These are phyloP conservation scores for Chlamydomonas eustigma DNA, from an alignment of 139 green algal genomes.

Conservation along the genomic window DNA sequence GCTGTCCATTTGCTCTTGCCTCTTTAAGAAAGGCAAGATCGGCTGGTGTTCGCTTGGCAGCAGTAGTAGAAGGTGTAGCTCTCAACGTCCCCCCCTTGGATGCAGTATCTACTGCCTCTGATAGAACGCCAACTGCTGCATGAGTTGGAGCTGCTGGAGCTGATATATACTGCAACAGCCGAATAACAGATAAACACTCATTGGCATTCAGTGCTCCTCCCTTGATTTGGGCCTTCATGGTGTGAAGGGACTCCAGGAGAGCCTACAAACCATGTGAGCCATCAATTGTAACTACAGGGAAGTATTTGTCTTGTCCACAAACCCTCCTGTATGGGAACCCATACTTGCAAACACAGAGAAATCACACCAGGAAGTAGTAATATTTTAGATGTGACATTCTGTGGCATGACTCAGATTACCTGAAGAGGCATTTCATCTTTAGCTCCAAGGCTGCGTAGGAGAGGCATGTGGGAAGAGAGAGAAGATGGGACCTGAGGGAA, in stretches of 20 bases:
- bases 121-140: background rate
- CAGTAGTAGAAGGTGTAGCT: too few relatives aligned
- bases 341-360: too few relatives aligned
- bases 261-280: too few relatives aligned
- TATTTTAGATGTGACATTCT: too few relatives aligned
- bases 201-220: slow-evolving; percentile 44
- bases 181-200: slow-evolving; percentile 43
- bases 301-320: too few relatives aligned
- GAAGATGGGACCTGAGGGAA: slow-evolving; percentile 10
- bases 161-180: slow-evolving; percentile 35
- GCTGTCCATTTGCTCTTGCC: slow-evolving; percentile 7
- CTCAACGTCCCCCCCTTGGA: background rate
- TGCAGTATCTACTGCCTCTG: background rate
- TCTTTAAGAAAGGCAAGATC: slow-evolving; percentile 16
- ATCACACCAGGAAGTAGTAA: too few relatives aligned
- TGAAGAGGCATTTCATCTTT: too few relatives aligned
- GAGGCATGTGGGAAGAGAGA: slow-evolving; percentile 27
- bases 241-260: slow-evolving; percentile 26
- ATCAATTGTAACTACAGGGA: too few relatives aligned
- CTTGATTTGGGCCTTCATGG: background rate
- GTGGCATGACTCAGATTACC: too few relatives aligned
- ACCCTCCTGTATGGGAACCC: too few relatives aligned
- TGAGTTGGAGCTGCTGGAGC: background rate
- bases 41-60: background rate
- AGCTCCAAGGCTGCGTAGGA: slow-evolving; percentile 53